Evolutionary conservation across 1,284 basidiomycete species (phyloP).

Genomic region (Fomes fomentarius): DNA sequence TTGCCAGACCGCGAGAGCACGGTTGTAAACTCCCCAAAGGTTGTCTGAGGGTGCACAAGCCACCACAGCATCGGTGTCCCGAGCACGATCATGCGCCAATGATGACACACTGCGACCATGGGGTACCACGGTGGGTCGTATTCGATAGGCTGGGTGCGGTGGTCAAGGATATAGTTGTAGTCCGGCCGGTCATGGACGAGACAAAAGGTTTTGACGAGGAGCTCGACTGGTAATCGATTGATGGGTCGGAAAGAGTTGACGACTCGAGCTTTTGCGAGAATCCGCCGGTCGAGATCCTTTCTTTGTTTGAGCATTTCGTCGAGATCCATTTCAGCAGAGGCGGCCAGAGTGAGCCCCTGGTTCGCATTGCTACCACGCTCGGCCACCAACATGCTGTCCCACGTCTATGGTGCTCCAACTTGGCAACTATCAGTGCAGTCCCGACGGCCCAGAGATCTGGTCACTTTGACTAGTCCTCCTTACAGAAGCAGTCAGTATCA

Average conservation of each 20-base stretch:
- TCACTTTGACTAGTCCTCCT: no score
- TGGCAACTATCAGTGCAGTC: no score
- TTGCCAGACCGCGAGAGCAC: not conserved
- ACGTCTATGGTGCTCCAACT: no score
- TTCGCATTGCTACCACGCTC: no score
- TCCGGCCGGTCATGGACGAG: not conserved
- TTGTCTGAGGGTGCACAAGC: no score
- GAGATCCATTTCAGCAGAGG: not conserved
- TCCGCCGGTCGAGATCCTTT: not conserved
- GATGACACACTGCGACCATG: not conserved
- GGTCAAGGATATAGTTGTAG: not conserved
- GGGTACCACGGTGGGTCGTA: not conserved
- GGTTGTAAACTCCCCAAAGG: not conserved
- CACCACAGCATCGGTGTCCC: no score
- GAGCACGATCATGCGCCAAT: not conserved
- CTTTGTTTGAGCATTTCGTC: not conserved
- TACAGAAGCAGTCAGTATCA: no score
- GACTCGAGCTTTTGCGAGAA: not conserved
- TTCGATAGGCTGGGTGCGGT: not conserved
- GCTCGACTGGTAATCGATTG: constrained; percentile 1
- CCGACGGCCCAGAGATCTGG: no score
- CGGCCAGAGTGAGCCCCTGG: no score
- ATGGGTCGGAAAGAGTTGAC: not conserved
- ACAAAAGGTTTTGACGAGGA: not conserved
- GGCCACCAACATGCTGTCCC: no score